Evolutionary conservation across 1,284 basidiomycete species (phyloP).

Genomic region (Tranzscheliella williamsii): DNA sequence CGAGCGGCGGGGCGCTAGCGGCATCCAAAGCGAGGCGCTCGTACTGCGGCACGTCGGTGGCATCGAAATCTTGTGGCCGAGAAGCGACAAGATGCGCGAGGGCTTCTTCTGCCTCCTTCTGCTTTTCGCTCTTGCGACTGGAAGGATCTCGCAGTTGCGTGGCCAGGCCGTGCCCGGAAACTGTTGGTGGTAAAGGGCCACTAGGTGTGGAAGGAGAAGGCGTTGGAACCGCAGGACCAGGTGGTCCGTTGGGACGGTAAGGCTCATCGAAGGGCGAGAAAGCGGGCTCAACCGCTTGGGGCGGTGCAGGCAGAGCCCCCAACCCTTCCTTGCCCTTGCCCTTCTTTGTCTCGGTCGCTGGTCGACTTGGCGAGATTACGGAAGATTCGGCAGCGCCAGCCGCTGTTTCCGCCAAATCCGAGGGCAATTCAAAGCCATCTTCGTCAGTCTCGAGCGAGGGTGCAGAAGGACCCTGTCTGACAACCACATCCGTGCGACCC

Average conservation of each 20-base stretch:
- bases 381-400: background rate
- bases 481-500: background rate
- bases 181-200: background rate
- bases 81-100: slow-evolving; percentile 23
- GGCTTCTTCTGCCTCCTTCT: slow-evolving; percentile 28
- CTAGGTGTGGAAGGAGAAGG: slow-evolving; percentile 1
- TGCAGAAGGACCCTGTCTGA: slow-evolving; percentile 20
- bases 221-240: background rate
- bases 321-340: slow-evolving; percentile 15
- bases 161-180: background rate
- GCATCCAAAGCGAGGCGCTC: slow-evolving; percentile 1
- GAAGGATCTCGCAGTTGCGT: background rate
- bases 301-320: slow-evolving; percentile 29
- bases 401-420: background rate
- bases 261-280: slow-evolving; percentile 49
- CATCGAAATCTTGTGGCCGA: background rate
- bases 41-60: slow-evolving; percentile 21
- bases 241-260: slow-evolving; percentile 17
- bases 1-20: slow-evolving; percentile 11
- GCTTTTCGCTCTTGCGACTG: slow-evolving; percentile 25
- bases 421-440: slow-evolving; percentile 40
- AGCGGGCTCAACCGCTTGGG: slow-evolving; percentile 16
- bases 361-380: background rate
- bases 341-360: slow-evolving; percentile 9
- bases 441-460: slow-evolving; percentile 31